Percentiles rank a stretch among this genome's conserved stretches.
Conservation (phyloP, 1,284 basidiomycete species). For the Volvariella surrecta region DNA sequence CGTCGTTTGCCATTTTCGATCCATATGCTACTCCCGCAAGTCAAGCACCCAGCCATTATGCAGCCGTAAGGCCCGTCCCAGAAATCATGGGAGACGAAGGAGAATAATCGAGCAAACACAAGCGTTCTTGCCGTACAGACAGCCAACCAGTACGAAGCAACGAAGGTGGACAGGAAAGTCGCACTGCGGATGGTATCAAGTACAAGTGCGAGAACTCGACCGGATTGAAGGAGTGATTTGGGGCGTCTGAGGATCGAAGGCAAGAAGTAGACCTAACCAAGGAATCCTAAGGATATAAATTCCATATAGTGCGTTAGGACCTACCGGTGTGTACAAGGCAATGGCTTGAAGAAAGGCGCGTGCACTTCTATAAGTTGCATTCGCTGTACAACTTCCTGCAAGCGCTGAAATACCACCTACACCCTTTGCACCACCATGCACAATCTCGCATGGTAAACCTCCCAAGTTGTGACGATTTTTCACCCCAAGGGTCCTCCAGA, state of each 20-base stretch:
- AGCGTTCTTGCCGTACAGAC: slow-evolving; percentile 63
- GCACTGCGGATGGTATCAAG: slow-evolving; percentile 54
- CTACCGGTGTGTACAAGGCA: slow-evolving; percentile 60
- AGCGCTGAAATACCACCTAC: slow-evolving; percentile 37
- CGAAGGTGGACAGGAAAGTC: slow-evolving; percentile 62
- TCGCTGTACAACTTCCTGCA: slow-evolving; percentile 48
- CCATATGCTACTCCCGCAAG: slow-evolving; percentile 70
- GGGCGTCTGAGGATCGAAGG: slow-evolving; percentile 56
- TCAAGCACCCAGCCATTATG: slow-evolving; percentile 54
- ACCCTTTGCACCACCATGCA: slow-evolving; percentile 37
- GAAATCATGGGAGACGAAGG: slow-evolving; percentile 60
- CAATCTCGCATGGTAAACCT: slow-evolving; percentile 65
- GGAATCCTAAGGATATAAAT: slow-evolving; percentile 3
- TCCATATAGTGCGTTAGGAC: slow-evolving; percentile 15
- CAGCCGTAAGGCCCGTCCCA: slow-evolving; percentile 70
- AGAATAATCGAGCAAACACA: slow-evolving; percentile 51
- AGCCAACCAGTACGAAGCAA: slow-evolving; percentile 58
- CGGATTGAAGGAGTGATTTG: slow-evolving; percentile 35
- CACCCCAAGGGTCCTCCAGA: slow-evolving; percentile 50
- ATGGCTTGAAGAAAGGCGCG: slow-evolving; percentile 55
- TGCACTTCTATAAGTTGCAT: slow-evolving; percentile 40
- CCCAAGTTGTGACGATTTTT: slow-evolving; percentile 42
- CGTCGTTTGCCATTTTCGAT: slow-evolving; percentile 60
- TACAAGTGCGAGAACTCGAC: slow-evolving; percentile 30
- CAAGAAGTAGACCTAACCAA: slow-evolving; percentile 53